Conservation (phyloP, 106 monocot genomes). For the Hemerocallis citrina region DNA sequence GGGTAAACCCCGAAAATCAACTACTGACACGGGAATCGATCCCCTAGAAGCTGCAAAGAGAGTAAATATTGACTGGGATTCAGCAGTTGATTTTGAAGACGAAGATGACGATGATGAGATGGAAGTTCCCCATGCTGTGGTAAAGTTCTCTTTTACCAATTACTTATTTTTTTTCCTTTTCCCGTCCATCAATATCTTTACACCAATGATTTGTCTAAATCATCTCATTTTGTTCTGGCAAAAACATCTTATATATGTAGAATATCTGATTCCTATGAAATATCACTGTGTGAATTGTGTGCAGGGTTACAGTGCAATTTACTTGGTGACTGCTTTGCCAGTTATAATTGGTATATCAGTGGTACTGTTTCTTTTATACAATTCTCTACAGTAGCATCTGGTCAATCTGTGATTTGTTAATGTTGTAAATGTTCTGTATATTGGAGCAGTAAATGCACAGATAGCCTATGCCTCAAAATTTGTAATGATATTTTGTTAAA, state of each 20-base stretch:
- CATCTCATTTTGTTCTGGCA: background rate
- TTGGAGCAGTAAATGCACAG: background rate
- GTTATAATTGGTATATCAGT: slow-evolving; percentile 75
- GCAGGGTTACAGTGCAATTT: slow-evolving; percentile 87
- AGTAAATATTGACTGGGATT: slow-evolving; percentile 92
- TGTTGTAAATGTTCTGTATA: background rate
- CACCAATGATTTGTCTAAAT: too few relatives aligned
- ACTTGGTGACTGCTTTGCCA: slow-evolving; percentile 85
- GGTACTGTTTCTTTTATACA: slow-evolving; percentile 87
- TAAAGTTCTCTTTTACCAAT: slow-evolving; percentile 18
- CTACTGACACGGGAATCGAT: slow-evolving; percentile 87
- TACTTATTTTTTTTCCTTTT: slow-evolving; percentile 1
- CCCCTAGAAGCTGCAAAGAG: slow-evolving; percentile 68
- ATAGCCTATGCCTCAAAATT: background rate
- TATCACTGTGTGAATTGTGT: background rate
- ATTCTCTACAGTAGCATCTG: slow-evolving; percentile 71
- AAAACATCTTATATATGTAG: background rate
- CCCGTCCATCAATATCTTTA: background rate
- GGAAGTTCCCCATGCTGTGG: slow-evolving; percentile 73
- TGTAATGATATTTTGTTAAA: background rate
- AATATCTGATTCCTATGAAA: background rate
- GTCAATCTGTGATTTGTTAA: background rate
- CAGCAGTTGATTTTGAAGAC: slow-evolving; percentile 60
- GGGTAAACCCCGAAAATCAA: slow-evolving; percentile 56
- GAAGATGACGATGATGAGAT: slow-evolving; percentile 56